Evolutionary conservation across 345 rosid genomes (phyloP).

Genomic region (Turnera subulata): DNA sequence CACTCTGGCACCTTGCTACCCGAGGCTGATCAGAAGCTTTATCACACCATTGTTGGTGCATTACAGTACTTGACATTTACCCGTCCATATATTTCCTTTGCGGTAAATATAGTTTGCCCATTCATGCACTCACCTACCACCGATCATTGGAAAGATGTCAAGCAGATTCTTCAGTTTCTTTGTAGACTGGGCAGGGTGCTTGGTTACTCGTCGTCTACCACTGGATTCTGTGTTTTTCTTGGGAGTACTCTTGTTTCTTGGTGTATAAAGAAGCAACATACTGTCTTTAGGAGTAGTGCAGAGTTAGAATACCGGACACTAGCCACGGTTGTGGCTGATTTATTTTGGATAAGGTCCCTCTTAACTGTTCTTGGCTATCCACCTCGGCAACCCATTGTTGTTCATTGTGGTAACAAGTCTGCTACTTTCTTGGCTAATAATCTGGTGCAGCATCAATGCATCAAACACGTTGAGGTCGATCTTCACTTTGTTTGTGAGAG

Average conservation of each 20-base stretch:
- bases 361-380: not conserved
- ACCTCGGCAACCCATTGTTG: not conserved
- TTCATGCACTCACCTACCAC: too few species aligned
- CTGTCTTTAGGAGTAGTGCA: not conserved
- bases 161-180: too few species aligned
- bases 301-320: not conserved
- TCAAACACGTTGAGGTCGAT: not conserved
- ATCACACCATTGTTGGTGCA: too few species aligned
- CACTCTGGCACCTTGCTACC: too few species aligned
- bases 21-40: too few species aligned
- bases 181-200: not conserved
- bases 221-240: not conserved
- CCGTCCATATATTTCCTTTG: too few species aligned
- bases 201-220: not conserved
- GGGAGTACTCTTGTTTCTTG: not conserved
- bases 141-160: too few species aligned
- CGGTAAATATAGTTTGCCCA: too few species aligned
- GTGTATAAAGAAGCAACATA: not conserved
- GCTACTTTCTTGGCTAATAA: not conserved
- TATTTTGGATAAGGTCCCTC: not conserved
- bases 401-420: not conserved
- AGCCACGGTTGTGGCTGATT: not conserved
- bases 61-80: too few species aligned
- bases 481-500: too few species aligned
- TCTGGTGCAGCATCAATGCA: not conserved